Percentiles rank a stretch among this genome's conserved stretches.
phyloP scores from a whole-genome alignment of 2,329 filamentous ascomycete genomes.

The Pseudocercospora pini-densiflorae region DNA sequence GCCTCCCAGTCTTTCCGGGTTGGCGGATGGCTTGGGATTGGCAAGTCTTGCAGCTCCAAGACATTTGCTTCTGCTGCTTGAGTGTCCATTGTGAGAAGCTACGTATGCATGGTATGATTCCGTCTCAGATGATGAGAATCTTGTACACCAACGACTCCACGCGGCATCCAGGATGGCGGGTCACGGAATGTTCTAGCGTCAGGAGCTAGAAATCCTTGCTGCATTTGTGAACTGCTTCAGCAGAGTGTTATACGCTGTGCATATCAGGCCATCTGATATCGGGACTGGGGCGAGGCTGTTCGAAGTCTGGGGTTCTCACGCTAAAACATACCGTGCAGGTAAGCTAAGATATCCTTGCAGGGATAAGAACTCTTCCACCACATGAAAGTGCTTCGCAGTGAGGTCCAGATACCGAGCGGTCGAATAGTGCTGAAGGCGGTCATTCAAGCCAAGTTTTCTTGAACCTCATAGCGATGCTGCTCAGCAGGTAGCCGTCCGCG shows the following conservation, averaged over 20 bases:
- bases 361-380: neutral
- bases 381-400: neutral
- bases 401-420: neutral
- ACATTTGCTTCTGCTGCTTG: neutral
- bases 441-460: neutral
- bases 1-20: neutral
- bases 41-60: neutral
- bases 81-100: neutral
- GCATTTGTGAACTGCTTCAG: neutral
- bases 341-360: neutral
- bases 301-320: neutral
- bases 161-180: neutral
- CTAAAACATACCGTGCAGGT: slow-evolving; percentile 6
- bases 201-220: neutral
- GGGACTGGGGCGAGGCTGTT: neutral
- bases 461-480: neutral
- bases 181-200: neutral
- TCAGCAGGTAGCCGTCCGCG: neutral
- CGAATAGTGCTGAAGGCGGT: neutral
- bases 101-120: neutral
- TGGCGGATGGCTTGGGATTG: neutral
- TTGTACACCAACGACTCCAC: neutral
- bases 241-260: neutral
- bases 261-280: neutral
- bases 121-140: neutral